phyloP scores from a whole-genome alignment of 192 early-diverging fungal species.

The Neocallimastix lanati region DNA sequence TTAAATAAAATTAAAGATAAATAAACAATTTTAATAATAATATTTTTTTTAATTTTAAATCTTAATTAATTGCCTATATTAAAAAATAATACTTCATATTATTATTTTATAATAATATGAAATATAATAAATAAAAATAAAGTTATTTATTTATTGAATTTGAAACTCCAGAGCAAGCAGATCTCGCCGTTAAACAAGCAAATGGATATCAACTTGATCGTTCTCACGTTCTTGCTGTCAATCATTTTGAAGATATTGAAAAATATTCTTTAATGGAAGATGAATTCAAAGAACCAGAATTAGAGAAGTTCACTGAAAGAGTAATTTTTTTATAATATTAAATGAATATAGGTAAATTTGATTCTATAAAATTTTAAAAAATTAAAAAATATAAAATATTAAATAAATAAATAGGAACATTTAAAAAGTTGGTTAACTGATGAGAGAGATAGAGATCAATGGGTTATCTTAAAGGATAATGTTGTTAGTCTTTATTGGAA shows the following conservation, averaged over 20 bases:
- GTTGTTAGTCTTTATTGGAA: slow-evolving; percentile 80
- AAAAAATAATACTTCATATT: too few species aligned
- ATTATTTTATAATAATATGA: too few species aligned
- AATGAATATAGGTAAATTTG: too few species aligned
- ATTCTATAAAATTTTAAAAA: too few species aligned
- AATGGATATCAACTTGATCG: slow-evolving; percentile 70
- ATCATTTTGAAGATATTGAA: slow-evolving; percentile 84
- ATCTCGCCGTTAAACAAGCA: slow-evolving; percentile 48
- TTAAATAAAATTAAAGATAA: too few species aligned
- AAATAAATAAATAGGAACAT: slow-evolving; percentile 57
- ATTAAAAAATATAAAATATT: neutral
- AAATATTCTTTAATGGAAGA: slow-evolving; percentile 56
- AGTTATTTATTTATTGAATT: slow-evolving; percentile 89
- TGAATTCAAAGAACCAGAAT: slow-evolving; percentile 47
- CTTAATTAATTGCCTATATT: too few species aligned
- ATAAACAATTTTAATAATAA: too few species aligned
- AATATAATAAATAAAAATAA: too few species aligned
- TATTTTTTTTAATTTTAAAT: too few species aligned
- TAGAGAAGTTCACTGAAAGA: slow-evolving; percentile 33
- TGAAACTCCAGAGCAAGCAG: slow-evolving; percentile 66
- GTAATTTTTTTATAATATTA: too few species aligned
- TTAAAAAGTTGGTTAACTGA: slow-evolving; percentile 79
- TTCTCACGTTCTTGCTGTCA: slow-evolving; percentile 59
- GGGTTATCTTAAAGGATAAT: slow-evolving; percentile 65
- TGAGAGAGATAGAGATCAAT: slow-evolving; percentile 71